Percentiles rank a stretch among this genome's conserved stretches.
phyloP scores from a whole-genome alignment of 179 eudicot species.

The Beta macrorhiza region DNA sequence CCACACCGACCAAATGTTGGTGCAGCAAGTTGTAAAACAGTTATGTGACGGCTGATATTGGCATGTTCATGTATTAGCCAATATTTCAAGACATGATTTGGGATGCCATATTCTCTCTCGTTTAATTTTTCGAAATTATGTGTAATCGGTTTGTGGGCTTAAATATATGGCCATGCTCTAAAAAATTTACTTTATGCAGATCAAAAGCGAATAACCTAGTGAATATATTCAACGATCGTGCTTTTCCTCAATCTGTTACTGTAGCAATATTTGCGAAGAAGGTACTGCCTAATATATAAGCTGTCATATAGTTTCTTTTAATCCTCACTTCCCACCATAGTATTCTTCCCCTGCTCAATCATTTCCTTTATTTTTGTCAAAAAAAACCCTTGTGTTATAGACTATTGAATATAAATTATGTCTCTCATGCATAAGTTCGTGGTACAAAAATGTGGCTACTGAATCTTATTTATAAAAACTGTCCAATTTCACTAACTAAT shows the following conservation, averaged over 20 bases:
- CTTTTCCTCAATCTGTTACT: conserved; percentile 63
- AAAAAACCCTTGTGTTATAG: neutral
- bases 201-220: conserved; percentile 51
- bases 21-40: neutral
- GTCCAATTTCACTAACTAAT: neutral
- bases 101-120: neutral
- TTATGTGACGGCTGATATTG: neutral
- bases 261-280: conserved; percentile 63
- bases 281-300: conserved; percentile 40
- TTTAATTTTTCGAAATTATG: neutral
- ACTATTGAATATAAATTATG: neutral
- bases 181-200: conserved; percentile 43
- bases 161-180: conserved; percentile 8
- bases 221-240: conserved; percentile 52
- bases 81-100: neutral
- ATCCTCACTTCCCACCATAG: neutral
- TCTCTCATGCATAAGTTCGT: neutral
- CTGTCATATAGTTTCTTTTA: neutral
- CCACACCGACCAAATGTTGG: neutral
- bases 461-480: neutral
- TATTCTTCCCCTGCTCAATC: neutral
- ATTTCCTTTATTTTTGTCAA: neutral
- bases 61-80: neutral
- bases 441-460: neutral
- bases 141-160: neutral